Conservation (phyloP, 495 filamentous ascomycete genomes). For the Articulospora tetracladia region DNA sequence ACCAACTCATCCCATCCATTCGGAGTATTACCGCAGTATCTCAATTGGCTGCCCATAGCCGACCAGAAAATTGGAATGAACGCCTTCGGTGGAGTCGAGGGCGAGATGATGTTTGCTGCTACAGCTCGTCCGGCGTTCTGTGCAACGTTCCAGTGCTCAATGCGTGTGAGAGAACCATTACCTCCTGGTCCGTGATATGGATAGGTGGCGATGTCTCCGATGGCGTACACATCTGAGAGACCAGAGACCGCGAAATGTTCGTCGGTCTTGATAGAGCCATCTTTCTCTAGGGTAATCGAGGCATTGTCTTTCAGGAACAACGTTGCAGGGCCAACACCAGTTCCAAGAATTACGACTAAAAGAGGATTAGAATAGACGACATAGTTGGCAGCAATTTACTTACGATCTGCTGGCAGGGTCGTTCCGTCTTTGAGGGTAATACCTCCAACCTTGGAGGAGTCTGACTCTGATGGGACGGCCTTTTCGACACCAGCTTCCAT, state of each 20-base stretch:
- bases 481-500: constrained; percentile 77
- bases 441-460: constrained; percentile 67
- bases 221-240: constrained; percentile 79
- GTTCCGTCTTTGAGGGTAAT: constrained; percentile 87
- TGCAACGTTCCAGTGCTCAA: constrained; percentile 98
- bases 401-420: constrained; percentile 67
- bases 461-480: constrained; percentile 61
- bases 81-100: constrained; percentile 52
- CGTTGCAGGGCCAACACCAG: constrained; percentile 85
- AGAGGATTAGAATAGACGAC: background rate
- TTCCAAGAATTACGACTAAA: constrained; percentile 76
- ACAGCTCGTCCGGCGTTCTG: constrained; percentile 84
- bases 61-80: constrained; percentile 98
- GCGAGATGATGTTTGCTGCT: constrained; percentile 67
- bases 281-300: constrained; percentile 62
- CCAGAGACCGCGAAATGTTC: constrained; percentile 71
- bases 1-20: constrained; percentile 83
- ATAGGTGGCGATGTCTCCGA: constrained; percentile 95
- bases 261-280: constrained; percentile 77
- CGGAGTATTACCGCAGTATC: constrained; percentile 84
- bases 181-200: constrained; percentile 91
- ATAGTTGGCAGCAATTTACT: background rate
- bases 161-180: constrained; percentile 60
- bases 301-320: constrained; percentile 75
- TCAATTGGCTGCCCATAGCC: constrained; percentile 79